These are phyloP conservation scores for Dendrobium officinale DNA, from an alignment of 106 monocot species.

Conservation along the genomic window DNA sequence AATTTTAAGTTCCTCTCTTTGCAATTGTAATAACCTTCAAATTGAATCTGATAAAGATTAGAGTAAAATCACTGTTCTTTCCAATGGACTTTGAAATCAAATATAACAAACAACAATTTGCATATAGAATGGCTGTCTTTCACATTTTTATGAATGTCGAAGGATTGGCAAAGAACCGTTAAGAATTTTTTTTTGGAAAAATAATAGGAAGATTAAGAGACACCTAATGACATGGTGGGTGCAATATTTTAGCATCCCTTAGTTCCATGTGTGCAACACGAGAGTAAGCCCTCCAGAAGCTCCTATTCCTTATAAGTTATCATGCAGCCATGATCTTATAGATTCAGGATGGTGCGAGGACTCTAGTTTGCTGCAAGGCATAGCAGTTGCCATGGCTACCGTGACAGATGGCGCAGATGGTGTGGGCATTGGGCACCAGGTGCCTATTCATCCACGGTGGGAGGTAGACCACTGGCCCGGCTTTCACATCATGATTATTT, in stretches of 20 bases:
- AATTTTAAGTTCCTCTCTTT: no score
- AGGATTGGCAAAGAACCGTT: background rate
- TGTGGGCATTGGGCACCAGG: background rate
- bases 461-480: background rate
- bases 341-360: no score
- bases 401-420: background rate
- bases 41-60: no score
- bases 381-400: no score
- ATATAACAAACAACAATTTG: background rate
- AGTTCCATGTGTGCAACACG: no score
- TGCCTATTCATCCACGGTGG: background rate
- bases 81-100: background rate
- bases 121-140: background rate
- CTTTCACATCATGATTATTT: background rate
- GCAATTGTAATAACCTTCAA: no score
- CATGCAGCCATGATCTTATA: no score
- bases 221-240: background rate
- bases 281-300: no score
- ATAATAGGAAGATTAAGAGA: background rate
- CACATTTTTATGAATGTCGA: background rate
- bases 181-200: no score
- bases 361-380: no score
- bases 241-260: background rate
- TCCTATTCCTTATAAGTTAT: no score
- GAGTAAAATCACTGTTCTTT: no score